Percentiles rank a stretch among this genome's conserved stretches.
Conservation (phyloP, 2,329 filamentous ascomycete genomes). For the Diplocarpon mali region DNA sequence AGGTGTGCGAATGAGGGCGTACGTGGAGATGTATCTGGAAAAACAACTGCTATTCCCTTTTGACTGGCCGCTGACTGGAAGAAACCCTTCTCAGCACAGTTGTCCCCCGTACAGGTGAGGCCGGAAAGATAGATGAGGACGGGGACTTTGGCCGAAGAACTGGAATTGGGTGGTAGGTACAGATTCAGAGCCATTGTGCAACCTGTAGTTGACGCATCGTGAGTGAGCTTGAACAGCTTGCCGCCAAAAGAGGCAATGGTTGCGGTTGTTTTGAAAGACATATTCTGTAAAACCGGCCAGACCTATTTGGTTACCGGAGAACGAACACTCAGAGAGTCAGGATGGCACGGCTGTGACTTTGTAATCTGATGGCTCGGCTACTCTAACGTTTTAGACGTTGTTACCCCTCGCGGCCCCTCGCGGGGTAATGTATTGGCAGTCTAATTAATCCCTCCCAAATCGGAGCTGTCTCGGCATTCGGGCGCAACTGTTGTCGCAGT, state of each 20-base stretch:
- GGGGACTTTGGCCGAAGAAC: slow-evolving; percentile 48
- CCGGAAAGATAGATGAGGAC: slow-evolving; percentile 90
- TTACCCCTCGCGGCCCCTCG: too few species aligned
- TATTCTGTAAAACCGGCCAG: slow-evolving; percentile 30
- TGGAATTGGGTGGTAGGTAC: slow-evolving; percentile 65
- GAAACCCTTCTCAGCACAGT: slow-evolving; percentile 75
- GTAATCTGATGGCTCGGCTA: too few species aligned
- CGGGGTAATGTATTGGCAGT: too few species aligned
- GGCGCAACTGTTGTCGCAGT: not conserved
- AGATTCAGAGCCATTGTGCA: slow-evolving; percentile 91
- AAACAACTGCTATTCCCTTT: slow-evolving; percentile 82
- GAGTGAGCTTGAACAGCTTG: slow-evolving; percentile 86
- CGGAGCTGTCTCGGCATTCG: slow-evolving; percentile 20
- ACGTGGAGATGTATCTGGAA: slow-evolving; percentile 91
- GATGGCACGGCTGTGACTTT: too few species aligned
- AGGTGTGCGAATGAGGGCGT: slow-evolving; percentile 24
- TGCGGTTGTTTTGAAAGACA: slow-evolving; percentile 82
- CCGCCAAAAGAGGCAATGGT: slow-evolving; percentile 89
- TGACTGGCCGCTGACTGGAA: slow-evolving; percentile 73
- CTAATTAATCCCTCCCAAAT: slow-evolving; percentile 1
- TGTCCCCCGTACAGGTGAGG: slow-evolving; percentile 88
- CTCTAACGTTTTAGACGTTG: too few species aligned
- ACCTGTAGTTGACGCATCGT: slow-evolving; percentile 65
- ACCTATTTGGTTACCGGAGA: too few species aligned
- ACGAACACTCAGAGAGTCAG: too few species aligned